Percentiles rank a stretch among this genome's conserved stretches.
Evolutionary conservation across 2,329 filamentous ascomycete species (phyloP).

Genomic region (Proliferodiscus dingleyae): DNA sequence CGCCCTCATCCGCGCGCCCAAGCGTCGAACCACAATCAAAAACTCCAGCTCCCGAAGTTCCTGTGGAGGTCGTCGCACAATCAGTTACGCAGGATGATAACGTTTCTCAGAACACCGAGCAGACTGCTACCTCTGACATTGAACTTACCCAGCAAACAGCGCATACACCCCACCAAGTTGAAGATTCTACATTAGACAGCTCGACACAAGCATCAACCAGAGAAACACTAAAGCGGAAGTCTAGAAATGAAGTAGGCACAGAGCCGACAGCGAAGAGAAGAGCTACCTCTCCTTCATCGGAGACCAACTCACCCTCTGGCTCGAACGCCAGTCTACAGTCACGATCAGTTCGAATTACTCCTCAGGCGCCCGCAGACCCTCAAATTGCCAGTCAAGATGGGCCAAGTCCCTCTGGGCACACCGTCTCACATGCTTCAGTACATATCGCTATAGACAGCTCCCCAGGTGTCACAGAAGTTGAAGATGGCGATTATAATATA

Average conservation of each 20-base stretch:
- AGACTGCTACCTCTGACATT: neutral
- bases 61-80: conserved; percentile 1
- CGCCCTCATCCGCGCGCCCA: conserved; percentile 34
- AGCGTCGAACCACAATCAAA: conserved; percentile 36
- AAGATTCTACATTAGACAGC: neutral
- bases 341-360: neutral
- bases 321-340: neutral
- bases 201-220: neutral
- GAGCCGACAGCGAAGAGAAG: neutral
- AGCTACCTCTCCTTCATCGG: neutral
- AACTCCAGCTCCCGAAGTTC: conserved; percentile 16
- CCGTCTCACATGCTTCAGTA: too few relatives aligned
- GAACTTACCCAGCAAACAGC: conserved; percentile 29
- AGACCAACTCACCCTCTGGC: neutral
- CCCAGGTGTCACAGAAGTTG: neutral
- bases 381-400: neutral
- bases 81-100: conserved; percentile 13
- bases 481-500: neutral
- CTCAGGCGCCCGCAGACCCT: neutral
- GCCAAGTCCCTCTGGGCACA: neutral
- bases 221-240: conserved; percentile 14
- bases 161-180: conserved; percentile 2
- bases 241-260: conserved; percentile 6
- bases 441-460: neutral
- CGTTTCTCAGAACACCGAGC: neutral